phyloP scores from a whole-genome alignment of 2,329 filamentous ascomycete species.

The Sordariomycetes sp. region DNA sequence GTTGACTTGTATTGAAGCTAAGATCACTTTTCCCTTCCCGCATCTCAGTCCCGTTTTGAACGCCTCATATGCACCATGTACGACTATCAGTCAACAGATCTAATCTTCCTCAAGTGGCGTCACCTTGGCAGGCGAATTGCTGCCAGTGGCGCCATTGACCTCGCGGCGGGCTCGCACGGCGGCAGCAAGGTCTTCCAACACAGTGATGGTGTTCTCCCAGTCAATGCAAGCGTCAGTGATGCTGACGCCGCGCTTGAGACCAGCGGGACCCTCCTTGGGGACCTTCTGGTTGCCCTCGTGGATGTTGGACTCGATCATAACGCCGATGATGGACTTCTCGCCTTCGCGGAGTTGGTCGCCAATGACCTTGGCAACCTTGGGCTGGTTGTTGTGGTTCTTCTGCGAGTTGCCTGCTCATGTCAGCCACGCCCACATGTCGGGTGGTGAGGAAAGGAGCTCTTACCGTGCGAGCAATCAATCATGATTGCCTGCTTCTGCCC shows the following conservation, averaged over 20 bases:
- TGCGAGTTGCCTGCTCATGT: slow-evolving; percentile 71
- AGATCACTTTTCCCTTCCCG: neutral
- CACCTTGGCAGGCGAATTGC: slow-evolving; percentile 1
- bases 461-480: slow-evolving; percentile 97
- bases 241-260: slow-evolving; percentile 78
- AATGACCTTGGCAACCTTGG: slow-evolving; percentile 75
- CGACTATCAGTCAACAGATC: neutral
- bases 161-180: slow-evolving; percentile 69
- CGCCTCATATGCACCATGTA: neutral
- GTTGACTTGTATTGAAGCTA: neutral
- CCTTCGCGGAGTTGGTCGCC: slow-evolving; percentile 80
- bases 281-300: slow-evolving; percentile 86
- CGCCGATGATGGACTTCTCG: slow-evolving; percentile 81
- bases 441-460: slow-evolving; percentile 13
- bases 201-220: slow-evolving; percentile 77
- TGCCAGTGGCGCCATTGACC: slow-evolving; percentile 24
- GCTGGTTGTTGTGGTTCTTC: slow-evolving; percentile 97
- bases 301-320: slow-evolving; percentile 99
- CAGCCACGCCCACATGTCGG: too few relatives aligned
- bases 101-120: slow-evolving; percentile 6
- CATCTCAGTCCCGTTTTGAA: neutral
- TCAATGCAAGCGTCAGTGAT: slow-evolving; percentile 95
- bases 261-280: slow-evolving; percentile 68
- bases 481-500: slow-evolving; percentile 83
- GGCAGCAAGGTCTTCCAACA: slow-evolving; percentile 78